Percentiles rank a stretch among this genome's conserved stretches.
Conservation (phyloP, 2,329 filamentous ascomycete species). For the Penicillium sp. region DNA sequence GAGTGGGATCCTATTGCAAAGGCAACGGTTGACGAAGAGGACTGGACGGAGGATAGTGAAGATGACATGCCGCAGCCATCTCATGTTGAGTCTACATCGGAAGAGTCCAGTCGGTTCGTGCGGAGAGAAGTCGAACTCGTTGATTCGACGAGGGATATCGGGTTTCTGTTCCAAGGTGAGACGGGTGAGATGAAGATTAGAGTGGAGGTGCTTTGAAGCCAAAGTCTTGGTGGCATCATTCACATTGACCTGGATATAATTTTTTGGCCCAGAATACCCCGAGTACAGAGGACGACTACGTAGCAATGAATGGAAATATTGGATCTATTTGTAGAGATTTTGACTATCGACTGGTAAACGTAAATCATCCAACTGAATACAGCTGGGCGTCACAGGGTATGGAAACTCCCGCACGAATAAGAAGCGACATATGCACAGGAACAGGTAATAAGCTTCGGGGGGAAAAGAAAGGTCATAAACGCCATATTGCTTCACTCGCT, state of each 20-base stretch:
- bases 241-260: background rate
- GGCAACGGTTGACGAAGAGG: constrained; percentile 59
- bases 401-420: constrained; percentile 12
- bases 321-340: background rate
- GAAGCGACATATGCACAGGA: constrained; percentile 20
- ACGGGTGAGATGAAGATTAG: constrained; percentile 68
- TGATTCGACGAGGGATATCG: constrained; percentile 77
- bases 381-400: constrained; percentile 15
- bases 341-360: constrained; percentile 5
- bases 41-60: constrained; percentile 46
- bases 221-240: background rate
- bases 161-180: constrained; percentile 71
- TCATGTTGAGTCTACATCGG: constrained; percentile 9
- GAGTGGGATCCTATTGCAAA: constrained; percentile 79
- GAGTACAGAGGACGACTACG: background rate
- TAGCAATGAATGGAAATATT: background rate
- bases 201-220: constrained; percentile 54
- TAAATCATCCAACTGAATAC: constrained; percentile 5
- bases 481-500: constrained; percentile 22
- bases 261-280: background rate
- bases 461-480: constrained; percentile 22
- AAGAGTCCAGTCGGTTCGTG: constrained; percentile 60
- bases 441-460: constrained; percentile 5
- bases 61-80: constrained; percentile 22
- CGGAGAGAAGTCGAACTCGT: constrained; percentile 77